phyloP scores from a whole-genome alignment of 345 rosid species.

The Raphanus sativus region DNA sequence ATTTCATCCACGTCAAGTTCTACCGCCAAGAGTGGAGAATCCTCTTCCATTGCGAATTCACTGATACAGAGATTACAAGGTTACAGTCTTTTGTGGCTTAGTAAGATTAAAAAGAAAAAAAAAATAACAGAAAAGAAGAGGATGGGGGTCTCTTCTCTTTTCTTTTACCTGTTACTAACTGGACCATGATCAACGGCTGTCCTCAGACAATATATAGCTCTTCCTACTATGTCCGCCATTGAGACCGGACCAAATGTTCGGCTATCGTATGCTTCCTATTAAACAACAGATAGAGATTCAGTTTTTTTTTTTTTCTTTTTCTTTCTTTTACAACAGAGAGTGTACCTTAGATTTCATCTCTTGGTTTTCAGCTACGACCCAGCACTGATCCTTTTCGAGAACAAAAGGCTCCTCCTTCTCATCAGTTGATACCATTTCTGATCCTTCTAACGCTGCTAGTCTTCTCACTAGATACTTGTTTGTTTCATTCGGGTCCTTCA shows the following conservation, averaged over 20 bases:
- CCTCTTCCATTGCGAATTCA: conserved; percentile 59
- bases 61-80: conserved; percentile 53
- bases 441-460: conserved; percentile 88
- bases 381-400: conserved; percentile 81
- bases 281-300: no score
- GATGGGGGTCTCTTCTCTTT: conserved; percentile 14
- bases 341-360: conserved; percentile 78
- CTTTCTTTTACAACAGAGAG: no score
- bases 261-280: conserved; percentile 90
- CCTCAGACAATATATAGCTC: conserved; percentile 80
- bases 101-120: not conserved
- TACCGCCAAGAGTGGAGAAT: conserved; percentile 71
- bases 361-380: conserved; percentile 91
- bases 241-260: conserved; percentile 86
- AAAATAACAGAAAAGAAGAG: not conserved
- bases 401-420: conserved; percentile 86
- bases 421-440: conserved; percentile 81
- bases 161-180: conserved; percentile 79
- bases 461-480: conserved; percentile 71
- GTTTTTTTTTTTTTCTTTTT: no score
- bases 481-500: conserved; percentile 76
- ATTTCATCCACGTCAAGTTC: conserved; percentile 90
- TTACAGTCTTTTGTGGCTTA: no score
- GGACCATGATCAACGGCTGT: conserved; percentile 97
- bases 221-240: conserved; percentile 69